Percentiles rank a stretch among this genome's conserved stretches.
phyloP scores from a whole-genome alignment of 2,329 filamentous ascomycete species.

The Microsporum audouinii region DNA sequence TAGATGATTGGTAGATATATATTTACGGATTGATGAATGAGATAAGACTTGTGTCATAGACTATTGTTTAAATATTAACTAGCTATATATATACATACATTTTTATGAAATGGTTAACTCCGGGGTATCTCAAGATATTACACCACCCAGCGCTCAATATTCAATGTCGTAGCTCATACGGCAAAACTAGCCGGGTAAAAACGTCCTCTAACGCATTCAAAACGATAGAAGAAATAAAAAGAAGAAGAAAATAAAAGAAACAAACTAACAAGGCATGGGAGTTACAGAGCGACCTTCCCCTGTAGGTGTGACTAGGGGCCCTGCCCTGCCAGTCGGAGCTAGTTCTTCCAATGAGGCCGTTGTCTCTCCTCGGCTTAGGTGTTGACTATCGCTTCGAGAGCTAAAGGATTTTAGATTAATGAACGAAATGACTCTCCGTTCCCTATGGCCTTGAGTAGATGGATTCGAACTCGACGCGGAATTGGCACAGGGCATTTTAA shows the following conservation, averaged over 20 bases:
- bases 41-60: background rate
- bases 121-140: background rate
- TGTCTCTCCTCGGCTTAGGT: background rate
- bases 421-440: background rate
- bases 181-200: background rate
- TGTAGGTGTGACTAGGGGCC: background rate
- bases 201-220: background rate
- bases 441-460: background rate
- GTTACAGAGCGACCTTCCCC: background rate
- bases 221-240: background rate
- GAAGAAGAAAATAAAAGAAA: background rate
- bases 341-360: slow-evolving; percentile 4
- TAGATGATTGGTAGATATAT: background rate
- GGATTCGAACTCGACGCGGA: background rate
- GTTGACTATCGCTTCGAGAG: background rate
- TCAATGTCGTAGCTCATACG: background rate
- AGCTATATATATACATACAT: background rate
- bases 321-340: background rate
- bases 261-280: background rate
- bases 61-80: background rate
- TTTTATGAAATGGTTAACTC: background rate
- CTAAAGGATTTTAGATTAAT: slow-evolving; percentile 1
- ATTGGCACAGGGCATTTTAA: background rate
- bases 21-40: background rate
- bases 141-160: background rate